Conservation (phyloP, 208 protist genomes). For the Trypanosoma caninum region DNA sequence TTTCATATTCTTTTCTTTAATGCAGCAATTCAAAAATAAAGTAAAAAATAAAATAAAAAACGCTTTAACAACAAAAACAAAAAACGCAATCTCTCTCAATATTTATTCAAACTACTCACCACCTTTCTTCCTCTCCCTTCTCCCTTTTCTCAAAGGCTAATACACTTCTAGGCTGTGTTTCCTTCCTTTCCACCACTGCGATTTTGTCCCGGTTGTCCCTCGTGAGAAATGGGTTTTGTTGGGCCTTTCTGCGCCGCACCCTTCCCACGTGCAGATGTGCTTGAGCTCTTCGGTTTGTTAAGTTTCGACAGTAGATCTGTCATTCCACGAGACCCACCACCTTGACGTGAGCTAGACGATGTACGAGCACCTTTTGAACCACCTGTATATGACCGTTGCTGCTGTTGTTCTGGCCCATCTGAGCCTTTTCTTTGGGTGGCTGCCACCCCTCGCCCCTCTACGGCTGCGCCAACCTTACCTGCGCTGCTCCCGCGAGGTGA, state of each 20-base stretch:
- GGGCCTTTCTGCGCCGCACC: neutral
- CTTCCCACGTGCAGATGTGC: neutral
- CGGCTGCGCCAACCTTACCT: too few species aligned
- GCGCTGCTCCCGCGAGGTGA: too few species aligned
- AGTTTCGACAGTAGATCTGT: constrained; percentile 27
- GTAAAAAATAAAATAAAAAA: too few species aligned
- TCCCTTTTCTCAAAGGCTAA: too few species aligned
- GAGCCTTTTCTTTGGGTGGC: too few species aligned
- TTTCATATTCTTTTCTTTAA: too few species aligned
- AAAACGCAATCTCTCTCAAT: neutral
- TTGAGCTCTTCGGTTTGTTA: constrained; percentile 29
- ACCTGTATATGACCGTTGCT: constrained; percentile 16
- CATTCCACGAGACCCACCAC: constrained; percentile 32
- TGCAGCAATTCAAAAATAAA: too few species aligned
- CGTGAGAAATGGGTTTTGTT: neutral
- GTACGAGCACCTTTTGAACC: constrained; percentile 23
- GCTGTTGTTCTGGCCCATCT: constrained; percentile 6
- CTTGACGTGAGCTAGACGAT: constrained; percentile 13
- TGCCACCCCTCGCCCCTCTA: too few species aligned
- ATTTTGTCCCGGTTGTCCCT: constrained; percentile 3
- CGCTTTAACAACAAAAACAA: neutral
- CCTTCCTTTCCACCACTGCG: neutral
- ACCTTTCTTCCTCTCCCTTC: neutral
- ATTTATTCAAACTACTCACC: neutral
- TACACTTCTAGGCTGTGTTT: too few species aligned